phyloP scores from a whole-genome alignment of 2,329 filamentous ascomycete genomes.

The Monascus ruber region DNA sequence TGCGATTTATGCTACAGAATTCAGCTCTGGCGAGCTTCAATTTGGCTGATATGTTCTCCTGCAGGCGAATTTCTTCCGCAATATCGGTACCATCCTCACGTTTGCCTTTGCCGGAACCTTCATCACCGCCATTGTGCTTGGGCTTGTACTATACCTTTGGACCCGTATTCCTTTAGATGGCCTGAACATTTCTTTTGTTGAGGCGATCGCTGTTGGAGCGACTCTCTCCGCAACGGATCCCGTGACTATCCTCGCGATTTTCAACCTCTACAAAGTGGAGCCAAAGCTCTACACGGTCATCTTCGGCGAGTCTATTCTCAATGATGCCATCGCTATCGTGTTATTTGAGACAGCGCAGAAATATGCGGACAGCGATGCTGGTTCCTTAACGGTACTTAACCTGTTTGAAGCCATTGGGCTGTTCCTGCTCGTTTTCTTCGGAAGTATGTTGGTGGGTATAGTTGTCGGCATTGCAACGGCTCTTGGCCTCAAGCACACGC shows the following conservation, averaged over 20 bases:
- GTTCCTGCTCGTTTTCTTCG: conserved; percentile 93
- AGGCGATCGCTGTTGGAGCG: conserved; percentile 91
- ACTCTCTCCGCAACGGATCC: conserved; percentile 95
- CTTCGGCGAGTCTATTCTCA: conserved; percentile 95
- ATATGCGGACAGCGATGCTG: conserved; percentile 63
- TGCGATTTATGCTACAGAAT: too few relatives aligned
- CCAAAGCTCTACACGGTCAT: conserved; percentile 98
- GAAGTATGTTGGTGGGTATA: conserved; percentile 80
- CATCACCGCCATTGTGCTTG: conserved; percentile 90
- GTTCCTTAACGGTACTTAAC: conserved; percentile 64
- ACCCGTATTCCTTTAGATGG: conserved; percentile 77
- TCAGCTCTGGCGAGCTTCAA: background rate
- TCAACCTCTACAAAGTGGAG: conserved; percentile 98
- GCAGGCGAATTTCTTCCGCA: conserved; percentile 90
- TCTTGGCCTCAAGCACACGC: conserved; percentile 84
- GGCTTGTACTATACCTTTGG: conserved; percentile 78
- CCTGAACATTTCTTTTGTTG: conserved; percentile 78
- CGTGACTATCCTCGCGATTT: conserved; percentile 94
- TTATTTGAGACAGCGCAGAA: conserved; percentile 95
- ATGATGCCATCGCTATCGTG: conserved; percentile 96
- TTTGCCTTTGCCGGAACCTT: conserved; percentile 97
- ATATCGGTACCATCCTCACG: conserved; percentile 92
- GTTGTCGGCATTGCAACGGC: conserved; percentile 79
- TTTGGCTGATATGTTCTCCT: conserved; percentile 2
- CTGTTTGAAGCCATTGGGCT: conserved; percentile 86